Evolutionary conservation across 345 rosid genomes (phyloP).

Genomic region (Cardamine occulta): DNA sequence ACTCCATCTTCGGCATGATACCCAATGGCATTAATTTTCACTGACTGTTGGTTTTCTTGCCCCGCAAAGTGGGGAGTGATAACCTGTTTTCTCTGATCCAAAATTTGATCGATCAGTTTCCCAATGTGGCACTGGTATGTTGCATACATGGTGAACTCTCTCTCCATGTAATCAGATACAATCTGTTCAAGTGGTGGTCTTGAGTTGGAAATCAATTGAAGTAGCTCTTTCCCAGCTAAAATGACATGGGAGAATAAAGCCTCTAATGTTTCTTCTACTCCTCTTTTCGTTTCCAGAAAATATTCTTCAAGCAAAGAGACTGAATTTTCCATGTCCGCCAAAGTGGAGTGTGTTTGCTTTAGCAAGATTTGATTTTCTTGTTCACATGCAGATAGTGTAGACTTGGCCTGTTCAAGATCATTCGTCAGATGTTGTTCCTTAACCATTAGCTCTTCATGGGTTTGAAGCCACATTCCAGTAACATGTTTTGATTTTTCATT

Average conservation of each 20-base stretch:
- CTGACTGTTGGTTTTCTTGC: conserved; percentile 35
- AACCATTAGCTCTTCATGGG: conserved; percentile 54
- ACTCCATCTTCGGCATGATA: conserved; percentile 36
- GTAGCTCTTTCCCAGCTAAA: conserved; percentile 55
- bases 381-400: conserved; percentile 54
- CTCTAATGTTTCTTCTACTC: conserved; percentile 58
- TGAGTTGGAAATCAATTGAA: conserved; percentile 47
- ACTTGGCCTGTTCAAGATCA: conserved; percentile 66
- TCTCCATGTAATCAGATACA: conserved; percentile 59
- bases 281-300: conserved; percentile 62
- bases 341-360: conserved; percentile 48
- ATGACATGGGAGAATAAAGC: conserved; percentile 52
- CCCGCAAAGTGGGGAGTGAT: background rate
- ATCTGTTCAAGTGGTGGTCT: conserved; percentile 63
- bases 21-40: conserved; percentile 29
- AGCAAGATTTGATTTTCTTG: conserved; percentile 56
- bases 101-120: conserved; percentile 45
- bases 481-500: conserved; percentile 62
- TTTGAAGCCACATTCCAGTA: conserved; percentile 60
- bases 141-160: conserved; percentile 56
- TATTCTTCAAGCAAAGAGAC: conserved; percentile 63
- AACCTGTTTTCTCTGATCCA: conserved; percentile 38
- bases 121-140: conserved; percentile 57
- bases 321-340: conserved; percentile 54
- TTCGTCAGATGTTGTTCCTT: conserved; percentile 56